Evolutionary conservation across 768 basidiomycete species (phyloP).

Genomic region (Amanita subjunquillea): DNA sequence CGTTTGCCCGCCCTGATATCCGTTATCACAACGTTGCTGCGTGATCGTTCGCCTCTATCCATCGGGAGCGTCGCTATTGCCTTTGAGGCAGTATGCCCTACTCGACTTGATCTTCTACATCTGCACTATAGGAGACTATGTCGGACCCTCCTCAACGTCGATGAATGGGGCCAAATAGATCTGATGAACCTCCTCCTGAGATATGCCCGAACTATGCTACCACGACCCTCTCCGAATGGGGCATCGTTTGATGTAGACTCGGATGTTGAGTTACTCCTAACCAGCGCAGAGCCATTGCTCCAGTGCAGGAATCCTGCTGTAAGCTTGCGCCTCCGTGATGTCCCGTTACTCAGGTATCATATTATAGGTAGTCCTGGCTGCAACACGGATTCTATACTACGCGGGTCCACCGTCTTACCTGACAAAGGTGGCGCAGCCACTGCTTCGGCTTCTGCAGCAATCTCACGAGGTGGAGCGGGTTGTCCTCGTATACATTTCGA

Average conservation of each 20-base stretch:
- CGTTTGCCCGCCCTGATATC: conserved; percentile 66
- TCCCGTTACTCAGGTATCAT: background rate
- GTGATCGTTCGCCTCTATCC: conserved; percentile 76
- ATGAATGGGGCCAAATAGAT: conserved; percentile 94
- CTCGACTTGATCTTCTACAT: conserved; percentile 80
- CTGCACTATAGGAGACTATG: conserved; percentile 82
- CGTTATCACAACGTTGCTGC: conserved; percentile 53
- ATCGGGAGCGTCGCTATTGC: conserved; percentile 81
- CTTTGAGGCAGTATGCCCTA: conserved; percentile 81
- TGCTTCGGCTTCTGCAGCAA: conserved; percentile 60
- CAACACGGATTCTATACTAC: conserved; percentile 65
- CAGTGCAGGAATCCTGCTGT: conserved; percentile 86
- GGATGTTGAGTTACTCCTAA: conserved; percentile 69
- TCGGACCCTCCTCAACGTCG: conserved; percentile 75
- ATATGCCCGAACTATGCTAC: conserved; percentile 81
- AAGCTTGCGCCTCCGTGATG: conserved; percentile 14
- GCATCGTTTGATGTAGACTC: conserved; percentile 54
- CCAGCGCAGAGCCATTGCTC: conserved; percentile 65
- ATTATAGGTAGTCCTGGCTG: conserved; percentile 70
- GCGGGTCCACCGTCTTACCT: conserved; percentile 47
- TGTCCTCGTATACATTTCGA: conserved; percentile 58
- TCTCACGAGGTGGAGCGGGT: conserved; percentile 71
- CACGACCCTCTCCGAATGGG: conserved; percentile 36
- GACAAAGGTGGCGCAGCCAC: conserved; percentile 52
- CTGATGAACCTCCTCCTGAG: conserved; percentile 67